Evolutionary conservation across 495 filamentous ascomycete species (phyloP).

Genomic region (Amorphotheca resinae): DNA sequence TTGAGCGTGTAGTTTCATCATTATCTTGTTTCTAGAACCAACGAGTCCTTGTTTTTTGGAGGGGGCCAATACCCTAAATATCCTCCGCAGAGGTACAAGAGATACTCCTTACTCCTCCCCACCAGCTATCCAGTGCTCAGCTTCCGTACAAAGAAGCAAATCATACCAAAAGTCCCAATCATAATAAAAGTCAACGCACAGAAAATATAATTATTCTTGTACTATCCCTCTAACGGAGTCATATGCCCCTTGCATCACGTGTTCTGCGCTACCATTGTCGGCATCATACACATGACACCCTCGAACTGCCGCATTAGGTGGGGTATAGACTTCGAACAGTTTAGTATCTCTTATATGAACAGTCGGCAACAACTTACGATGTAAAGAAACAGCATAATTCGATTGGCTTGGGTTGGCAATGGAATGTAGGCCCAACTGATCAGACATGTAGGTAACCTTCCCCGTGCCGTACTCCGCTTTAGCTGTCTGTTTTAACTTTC

Average conservation of each 20-base stretch:
- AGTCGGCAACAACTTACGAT: conserved; percentile 41
- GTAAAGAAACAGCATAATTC: conserved; percentile 72
- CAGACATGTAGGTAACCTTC: conserved; percentile 73
- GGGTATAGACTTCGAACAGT: conserved; percentile 60
- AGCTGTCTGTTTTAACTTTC: conserved; percentile 8
- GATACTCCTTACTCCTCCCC: too few relatives aligned
- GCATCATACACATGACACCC: conserved; percentile 62
- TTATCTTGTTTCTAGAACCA: too few relatives aligned
- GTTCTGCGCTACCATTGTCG: conserved; percentile 42
- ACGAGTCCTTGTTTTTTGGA: too few relatives aligned
- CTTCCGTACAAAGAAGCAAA: too few relatives aligned
- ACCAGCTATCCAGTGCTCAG: too few relatives aligned
- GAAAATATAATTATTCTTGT: background rate
- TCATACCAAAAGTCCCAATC: too few relatives aligned
- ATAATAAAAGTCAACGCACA: too few relatives aligned
- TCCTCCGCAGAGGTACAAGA: too few relatives aligned
- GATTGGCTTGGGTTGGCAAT: conserved; percentile 60
- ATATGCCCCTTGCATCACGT: conserved; percentile 38
- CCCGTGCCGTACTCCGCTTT: conserved; percentile 6
- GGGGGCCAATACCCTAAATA: too few relatives aligned
- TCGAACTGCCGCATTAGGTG: conserved; percentile 67
- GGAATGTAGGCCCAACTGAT: conserved; percentile 72
- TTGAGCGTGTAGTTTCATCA: too few relatives aligned
- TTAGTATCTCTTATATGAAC: conserved; percentile 15
- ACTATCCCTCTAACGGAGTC: conserved; percentile 14